These are phyloP conservation scores for Sclerotinia borealis DNA, from an alignment of 2,329 filamentous ascomycete genomes.

Conservation along the genomic window DNA sequence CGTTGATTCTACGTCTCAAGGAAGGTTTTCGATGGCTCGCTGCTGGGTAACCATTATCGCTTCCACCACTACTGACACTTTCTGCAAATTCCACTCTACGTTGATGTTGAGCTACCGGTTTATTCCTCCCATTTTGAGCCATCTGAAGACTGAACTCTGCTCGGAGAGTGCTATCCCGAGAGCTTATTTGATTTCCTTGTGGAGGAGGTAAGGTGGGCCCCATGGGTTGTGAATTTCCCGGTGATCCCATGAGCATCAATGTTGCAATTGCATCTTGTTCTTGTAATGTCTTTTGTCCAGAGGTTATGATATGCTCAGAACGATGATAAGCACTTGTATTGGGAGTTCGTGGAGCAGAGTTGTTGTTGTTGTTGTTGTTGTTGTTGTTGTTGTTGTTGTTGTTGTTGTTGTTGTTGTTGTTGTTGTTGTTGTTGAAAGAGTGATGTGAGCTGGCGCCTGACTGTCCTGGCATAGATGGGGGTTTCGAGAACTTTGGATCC, in stretches of 20 bases:
- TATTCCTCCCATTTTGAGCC: constrained; percentile 23
- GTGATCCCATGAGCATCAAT: constrained; percentile 74
- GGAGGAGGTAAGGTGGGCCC: constrained; percentile 46
- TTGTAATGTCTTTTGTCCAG: constrained; percentile 57
- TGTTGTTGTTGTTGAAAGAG: constrained; percentile 8
- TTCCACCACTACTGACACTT: constrained; percentile 8
- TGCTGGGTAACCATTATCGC: neutral
- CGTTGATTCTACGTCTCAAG: constrained; percentile 17
- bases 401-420: too few relatives aligned
- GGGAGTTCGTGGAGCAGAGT: constrained; percentile 27
- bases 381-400: too few relatives aligned
- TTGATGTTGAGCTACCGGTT: constrained; percentile 12
- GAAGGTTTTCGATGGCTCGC: neutral
- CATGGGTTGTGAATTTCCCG: constrained; percentile 61
- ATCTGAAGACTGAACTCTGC: constrained; percentile 27
- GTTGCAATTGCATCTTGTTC: constrained; percentile 80
- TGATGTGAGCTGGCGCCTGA: constrained; percentile 1
- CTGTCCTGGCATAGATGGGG: constrained; percentile 24
- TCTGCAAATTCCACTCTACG: constrained; percentile 25
- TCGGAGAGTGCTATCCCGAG: constrained; percentile 31
- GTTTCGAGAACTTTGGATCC: constrained; percentile 28
- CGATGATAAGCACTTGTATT: constrained; percentile 2
- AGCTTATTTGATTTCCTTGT: constrained; percentile 28
- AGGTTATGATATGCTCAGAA: constrained; percentile 44
- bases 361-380: constrained; percentile 3